These are phyloP conservation scores for Boletus tomentosulus DNA, from an alignment of 768 basidiomycete genomes.

Conservation along the genomic window DNA sequence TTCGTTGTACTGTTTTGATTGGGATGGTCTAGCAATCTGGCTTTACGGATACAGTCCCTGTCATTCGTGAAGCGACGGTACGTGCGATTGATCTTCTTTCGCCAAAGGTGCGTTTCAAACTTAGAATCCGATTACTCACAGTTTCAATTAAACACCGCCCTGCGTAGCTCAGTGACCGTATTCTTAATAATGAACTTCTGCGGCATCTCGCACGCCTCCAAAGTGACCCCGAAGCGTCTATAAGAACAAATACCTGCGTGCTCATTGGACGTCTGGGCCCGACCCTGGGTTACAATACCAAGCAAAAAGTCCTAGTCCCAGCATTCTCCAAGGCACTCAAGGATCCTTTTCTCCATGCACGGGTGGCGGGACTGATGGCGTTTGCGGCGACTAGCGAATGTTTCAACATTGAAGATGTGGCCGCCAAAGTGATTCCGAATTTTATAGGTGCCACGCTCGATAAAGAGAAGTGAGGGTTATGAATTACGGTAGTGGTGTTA, in stretches of 20 bases:
- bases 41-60: slow-evolving; percentile 89
- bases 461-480: slow-evolving; percentile 75
- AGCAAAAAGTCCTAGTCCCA: slow-evolving; percentile 94
- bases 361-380: slow-evolving; percentile 93
- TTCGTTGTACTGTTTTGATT: background rate
- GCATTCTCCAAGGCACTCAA: slow-evolving; percentile 89
- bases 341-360: slow-evolving; percentile 87
- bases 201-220: slow-evolving; percentile 91
- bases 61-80: slow-evolving; percentile 92
- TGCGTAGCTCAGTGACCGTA: slow-evolving; percentile 75
- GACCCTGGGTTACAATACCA: slow-evolving; percentile 79
- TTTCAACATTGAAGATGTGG: slow-evolving; percentile 85
- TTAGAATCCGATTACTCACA: background rate
- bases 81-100: slow-evolving; percentile 82
- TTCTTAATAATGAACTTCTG: slow-evolving; percentile 94
- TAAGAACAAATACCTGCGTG: slow-evolving; percentile 96
- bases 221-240: slow-evolving; percentile 87
- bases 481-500: background rate
- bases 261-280: slow-evolving; percentile 89
- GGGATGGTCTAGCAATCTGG: slow-evolving; percentile 72
- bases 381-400: slow-evolving; percentile 92
- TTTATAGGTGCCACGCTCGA: slow-evolving; percentile 80
- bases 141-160: slow-evolving; percentile 1
- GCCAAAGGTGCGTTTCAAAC: slow-evolving; percentile 56
- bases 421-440: slow-evolving; percentile 83